Base-by-base conservation (phyloP, 1,139 yeast genomes). In the Diutina ranongensis region DNA sequence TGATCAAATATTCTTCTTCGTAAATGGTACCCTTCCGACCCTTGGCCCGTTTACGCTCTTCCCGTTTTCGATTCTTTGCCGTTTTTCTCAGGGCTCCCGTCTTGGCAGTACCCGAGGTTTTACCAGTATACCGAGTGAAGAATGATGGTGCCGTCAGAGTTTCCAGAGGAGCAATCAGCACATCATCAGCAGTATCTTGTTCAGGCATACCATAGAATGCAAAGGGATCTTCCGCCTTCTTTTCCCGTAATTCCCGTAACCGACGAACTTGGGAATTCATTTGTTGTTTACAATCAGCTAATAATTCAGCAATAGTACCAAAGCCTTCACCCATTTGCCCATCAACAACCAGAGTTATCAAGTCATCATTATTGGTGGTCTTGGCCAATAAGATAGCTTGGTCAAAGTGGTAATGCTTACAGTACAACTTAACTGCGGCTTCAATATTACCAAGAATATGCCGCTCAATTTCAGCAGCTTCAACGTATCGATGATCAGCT, bases 11-110 rank as follows among this genome's bases (percentile, higher is more conserved):
- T 61, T 92, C 98, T 59, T 94, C 98, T 63, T 92, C 98, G 58
- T 92, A 92, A 18, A 92, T 84, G 3, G 97, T 89, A 40, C 97
- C 97, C 67, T 92, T 92, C 68, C 94, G 86, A 49, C 98, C 98
- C 56, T 95, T 79, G 1, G 98, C 99, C 51, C 80, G 76, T 67
- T 94, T 94, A 57, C 98, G 79, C 61, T 92, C 98, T 63, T 92
- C 97, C 55, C 98, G 78, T 61, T 96, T 86, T 51, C 80, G 78
- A 62, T 89, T 92, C 65, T 92, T 94, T 9, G 94, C 76, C 0
- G 98, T 88, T 57, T 83, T 77, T 63, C 98, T 77, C 0, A 97
- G 83, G 1, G 94, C 97, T 22, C 97, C 97, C 0, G 98, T 92
- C 60, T 85, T 84, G 4, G 97, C 98, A 3, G 98, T 92, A 20